Evolutionary conservation across 345 rosid species (phyloP).

Genomic region (Anacardium occidentale): DNA sequence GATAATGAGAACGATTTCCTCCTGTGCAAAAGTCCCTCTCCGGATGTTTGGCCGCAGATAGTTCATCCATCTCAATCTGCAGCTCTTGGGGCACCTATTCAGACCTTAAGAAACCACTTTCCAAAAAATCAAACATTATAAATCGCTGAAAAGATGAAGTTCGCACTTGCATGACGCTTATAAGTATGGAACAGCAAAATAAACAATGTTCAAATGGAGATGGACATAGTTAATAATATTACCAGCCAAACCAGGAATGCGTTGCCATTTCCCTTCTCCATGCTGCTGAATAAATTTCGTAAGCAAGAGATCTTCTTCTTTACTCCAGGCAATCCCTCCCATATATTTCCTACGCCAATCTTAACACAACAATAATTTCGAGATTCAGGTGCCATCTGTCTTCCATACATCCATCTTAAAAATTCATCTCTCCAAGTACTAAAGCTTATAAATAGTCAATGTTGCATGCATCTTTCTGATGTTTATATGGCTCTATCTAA

Average conservation of each 20-base stretch:
- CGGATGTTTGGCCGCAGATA: constrained; percentile 45
- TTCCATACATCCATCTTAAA: constrained; percentile 1
- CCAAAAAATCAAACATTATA: too few species aligned
- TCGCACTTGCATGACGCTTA: neutral
- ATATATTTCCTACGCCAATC: constrained; percentile 11
- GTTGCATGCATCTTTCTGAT: constrained; percentile 30
- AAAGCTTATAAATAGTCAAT: constrained; percentile 17
- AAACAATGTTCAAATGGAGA: neutral
- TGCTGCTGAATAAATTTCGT: constrained; percentile 39
- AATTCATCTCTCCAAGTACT: neutral
- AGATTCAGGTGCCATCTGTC: too few species aligned
- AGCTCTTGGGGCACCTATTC: constrained; percentile 46
- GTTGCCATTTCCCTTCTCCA: constrained; percentile 53
- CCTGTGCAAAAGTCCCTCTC: constrained; percentile 38
- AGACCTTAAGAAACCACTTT: too few species aligned
- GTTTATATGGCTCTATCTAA: constrained; percentile 19
- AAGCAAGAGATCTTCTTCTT: constrained; percentile 50
- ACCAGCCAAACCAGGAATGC: constrained; percentile 45
- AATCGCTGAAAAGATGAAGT: neutral
- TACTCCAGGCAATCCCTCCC: constrained; percentile 50
- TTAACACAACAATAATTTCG: too few species aligned
- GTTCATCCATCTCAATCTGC: constrained; percentile 45
- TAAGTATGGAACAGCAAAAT: too few species aligned
- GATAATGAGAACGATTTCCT: constrained; percentile 45
- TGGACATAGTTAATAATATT: neutral